Evolutionary conservation across 2,329 filamentous ascomycete species (phyloP).

Genomic region (Fusarium napiforme): DNA sequence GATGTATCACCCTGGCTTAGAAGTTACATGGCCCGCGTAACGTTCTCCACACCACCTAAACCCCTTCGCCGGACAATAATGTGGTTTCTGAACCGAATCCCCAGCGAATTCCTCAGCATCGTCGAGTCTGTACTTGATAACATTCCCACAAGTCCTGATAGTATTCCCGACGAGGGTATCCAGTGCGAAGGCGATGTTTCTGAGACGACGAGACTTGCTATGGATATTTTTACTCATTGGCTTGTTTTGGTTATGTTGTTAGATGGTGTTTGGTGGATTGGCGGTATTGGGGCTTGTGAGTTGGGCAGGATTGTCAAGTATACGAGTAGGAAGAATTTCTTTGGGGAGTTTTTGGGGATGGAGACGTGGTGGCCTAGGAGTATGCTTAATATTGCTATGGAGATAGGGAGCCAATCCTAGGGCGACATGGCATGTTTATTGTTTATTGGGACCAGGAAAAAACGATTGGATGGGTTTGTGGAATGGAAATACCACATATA

Average conservation of each 20-base stretch:
- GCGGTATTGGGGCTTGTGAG: constrained; percentile 50
- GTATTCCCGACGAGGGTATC: background rate
- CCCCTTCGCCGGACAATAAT: constrained; percentile 52
- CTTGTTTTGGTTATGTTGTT: constrained; percentile 52
- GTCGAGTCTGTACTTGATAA: constrained; percentile 48
- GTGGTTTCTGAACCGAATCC: constrained; percentile 54
- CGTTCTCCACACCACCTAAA: constrained; percentile 43
- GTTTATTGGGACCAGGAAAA: background rate
- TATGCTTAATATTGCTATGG: constrained; percentile 43
- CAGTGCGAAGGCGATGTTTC: background rate
- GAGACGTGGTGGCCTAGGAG: constrained; percentile 51
- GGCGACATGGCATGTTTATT: fast-evolving
- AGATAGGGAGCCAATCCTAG: constrained; percentile 4
- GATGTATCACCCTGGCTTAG: constrained; percentile 32
- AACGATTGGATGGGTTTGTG: fast-evolving
- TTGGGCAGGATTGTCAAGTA: constrained; percentile 42
- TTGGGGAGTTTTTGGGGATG: background rate
- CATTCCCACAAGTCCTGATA: constrained; percentile 7
- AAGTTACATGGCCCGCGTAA: constrained; percentile 34
- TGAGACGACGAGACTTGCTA: constrained; percentile 41
- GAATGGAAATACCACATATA: background rate
- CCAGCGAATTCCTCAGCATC: constrained; percentile 47
- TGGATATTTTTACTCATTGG: constrained; percentile 55
- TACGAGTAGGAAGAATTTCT: constrained; percentile 20
- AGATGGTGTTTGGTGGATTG: constrained; percentile 56